A percentile compares a stretch with the other conserved stretches of the same genome.
Conservation (phyloP, 352 stramenopile species). For the Globisporangium paroecandrum region DNA sequence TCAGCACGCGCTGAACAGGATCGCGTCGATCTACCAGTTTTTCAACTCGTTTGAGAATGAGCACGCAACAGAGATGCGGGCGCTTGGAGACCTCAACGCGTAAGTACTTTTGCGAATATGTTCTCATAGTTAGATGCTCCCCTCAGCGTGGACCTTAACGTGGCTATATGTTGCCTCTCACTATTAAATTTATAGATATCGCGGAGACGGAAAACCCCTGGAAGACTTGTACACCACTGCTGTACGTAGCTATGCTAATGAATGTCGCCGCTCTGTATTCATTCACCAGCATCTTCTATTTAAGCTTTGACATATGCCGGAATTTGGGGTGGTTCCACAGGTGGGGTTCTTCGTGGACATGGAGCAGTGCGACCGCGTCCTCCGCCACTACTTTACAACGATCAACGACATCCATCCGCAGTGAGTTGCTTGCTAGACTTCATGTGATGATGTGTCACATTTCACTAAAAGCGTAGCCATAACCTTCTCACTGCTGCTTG, state of each 20-base stretch:
- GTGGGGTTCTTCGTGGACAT: constrained; percentile 85
- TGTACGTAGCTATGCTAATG: constrained; percentile 1
- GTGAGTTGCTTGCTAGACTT: constrained; percentile 24
- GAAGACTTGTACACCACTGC: constrained; percentile 21
- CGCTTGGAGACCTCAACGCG: constrained; percentile 13
- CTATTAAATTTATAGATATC: neutral
- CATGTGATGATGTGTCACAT: neutral
- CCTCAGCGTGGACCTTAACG: neutral
- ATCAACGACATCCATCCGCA: constrained; percentile 83
- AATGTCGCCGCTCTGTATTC: neutral
- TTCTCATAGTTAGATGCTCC: too few relatives aligned
- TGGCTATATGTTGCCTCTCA: neutral
- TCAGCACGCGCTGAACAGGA: constrained; percentile 57
- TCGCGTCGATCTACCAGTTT: constrained; percentile 57
- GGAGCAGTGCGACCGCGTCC: constrained; percentile 82
- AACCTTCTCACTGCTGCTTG: neutral
- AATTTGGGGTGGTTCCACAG: constrained; percentile 16
- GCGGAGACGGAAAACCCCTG: constrained; percentile 9
- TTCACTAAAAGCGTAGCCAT: neutral
- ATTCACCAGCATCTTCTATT: too few relatives aligned
- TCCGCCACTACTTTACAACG: constrained; percentile 74
- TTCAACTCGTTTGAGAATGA: constrained; percentile 57
- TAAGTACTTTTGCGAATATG: neutral
- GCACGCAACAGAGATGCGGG: constrained; percentile 31
- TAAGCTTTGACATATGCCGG: too few relatives aligned